phyloP scores from a whole-genome alignment of 371 early-diverging fungal species.

The Choanephora cucurbitarum region DNA sequence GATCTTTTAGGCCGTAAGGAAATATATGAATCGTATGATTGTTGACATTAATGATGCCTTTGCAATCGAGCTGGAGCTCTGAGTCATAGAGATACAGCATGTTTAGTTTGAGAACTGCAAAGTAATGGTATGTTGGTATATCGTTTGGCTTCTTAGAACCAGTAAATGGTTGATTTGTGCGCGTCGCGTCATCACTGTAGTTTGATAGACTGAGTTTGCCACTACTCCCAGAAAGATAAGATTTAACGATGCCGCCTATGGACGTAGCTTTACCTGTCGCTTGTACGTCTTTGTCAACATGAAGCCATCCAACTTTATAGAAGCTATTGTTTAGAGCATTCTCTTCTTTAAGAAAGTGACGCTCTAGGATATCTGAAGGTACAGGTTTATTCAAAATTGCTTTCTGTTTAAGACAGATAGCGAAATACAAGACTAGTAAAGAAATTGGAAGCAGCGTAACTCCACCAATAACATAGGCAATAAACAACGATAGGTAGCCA shows the following conservation, averaged over 20 bases:
- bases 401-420: not conserved
- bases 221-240: conserved; percentile 32
- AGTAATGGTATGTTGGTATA: conserved; percentile 43
- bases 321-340: conserved; percentile 16
- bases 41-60: conserved; percentile 69
- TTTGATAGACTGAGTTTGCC: conserved; percentile 4
- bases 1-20: conserved; percentile 60
- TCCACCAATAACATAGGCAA: conserved; percentile 48
- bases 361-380: conserved; percentile 9
- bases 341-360: conserved; percentile 14
- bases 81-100: conserved; percentile 83
- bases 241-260: conserved; percentile 39
- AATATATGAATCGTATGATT: conserved; percentile 69
- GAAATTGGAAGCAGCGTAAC: conserved; percentile 45
- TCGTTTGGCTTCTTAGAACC: conserved; percentile 1
- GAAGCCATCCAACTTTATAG: conserved; percentile 55
- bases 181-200: conserved; percentile 24
- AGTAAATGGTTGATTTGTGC: not conserved
- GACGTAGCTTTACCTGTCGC: conserved; percentile 24
- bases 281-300: conserved; percentile 40
- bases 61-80: conserved; percentile 79
- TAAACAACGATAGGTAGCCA: conserved; percentile 14
- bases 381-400: not conserved
- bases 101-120: conserved; percentile 78
- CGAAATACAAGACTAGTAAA: conserved; percentile 9